Conservation (phyloP, 225 moss, liverwort and hornwort species). For the Pseudoscleropodium purum region DNA sequence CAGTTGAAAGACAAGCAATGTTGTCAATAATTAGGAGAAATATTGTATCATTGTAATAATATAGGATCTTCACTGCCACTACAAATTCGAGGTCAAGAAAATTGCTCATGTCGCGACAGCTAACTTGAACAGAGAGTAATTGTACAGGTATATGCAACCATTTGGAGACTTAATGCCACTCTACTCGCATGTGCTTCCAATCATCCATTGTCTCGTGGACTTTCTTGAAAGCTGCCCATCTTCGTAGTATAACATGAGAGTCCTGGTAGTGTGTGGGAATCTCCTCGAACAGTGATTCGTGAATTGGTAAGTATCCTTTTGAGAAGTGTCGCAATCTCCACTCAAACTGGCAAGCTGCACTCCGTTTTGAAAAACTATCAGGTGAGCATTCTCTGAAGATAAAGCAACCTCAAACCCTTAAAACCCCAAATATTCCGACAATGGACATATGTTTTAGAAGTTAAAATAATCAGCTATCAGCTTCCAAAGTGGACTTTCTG, state of each 20-base stretch:
- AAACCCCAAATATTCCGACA: neutral
- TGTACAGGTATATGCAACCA: neutral
- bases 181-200: constrained; percentile 27
- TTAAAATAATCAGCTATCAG: neutral
- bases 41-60: neutral
- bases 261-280: constrained; percentile 16
- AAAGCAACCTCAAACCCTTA: neutral
- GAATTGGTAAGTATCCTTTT: constrained; percentile 15
- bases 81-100: neutral
- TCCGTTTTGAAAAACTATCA: neutral
- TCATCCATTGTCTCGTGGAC: constrained; percentile 17
- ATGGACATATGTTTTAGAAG: neutral
- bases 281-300: constrained; percentile 12
- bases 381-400: neutral
- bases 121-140: neutral
- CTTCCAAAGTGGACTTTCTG: neutral
- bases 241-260: constrained; percentile 12
- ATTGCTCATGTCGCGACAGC: neutral
- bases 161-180: constrained; percentile 18
- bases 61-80: neutral
- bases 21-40: neutral
- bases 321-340: constrained; percentile 65
- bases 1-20: neutral
- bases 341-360: constrained; percentile 90
- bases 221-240: constrained; percentile 37